Percentiles rank a stretch among this genome's conserved stretches.
Evolutionary conservation across 306 rosid genomes (phyloP).

Genomic region (Albizia julibrissin): DNA sequence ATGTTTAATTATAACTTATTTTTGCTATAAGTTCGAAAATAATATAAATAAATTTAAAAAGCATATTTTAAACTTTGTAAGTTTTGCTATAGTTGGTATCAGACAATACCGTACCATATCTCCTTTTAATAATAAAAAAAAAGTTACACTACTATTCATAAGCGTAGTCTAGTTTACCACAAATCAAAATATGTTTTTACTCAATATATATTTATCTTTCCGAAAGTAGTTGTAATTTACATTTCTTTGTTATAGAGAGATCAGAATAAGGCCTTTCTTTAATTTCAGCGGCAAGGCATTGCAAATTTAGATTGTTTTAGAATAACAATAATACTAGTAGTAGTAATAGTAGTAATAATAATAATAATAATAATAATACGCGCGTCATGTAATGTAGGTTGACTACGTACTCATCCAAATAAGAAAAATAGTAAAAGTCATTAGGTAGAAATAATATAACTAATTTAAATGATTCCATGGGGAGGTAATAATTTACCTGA

Average conservation of each 20-base stretch:
- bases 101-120: no score
- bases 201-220: not conserved
- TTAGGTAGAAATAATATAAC: not conserved
- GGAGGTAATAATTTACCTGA: conserved; percentile 58
- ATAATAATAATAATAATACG: no score
- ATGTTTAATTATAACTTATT: not conserved
- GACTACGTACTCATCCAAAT: no score
- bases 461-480: not conserved
- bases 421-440: not conserved
- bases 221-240: not conserved
- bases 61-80: not conserved
- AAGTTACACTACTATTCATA: no score
- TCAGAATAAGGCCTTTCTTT: not conserved
- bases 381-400: no score
- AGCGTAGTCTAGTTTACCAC: not conserved
- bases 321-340: not conserved
- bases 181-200: not conserved
- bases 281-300: not conserved
- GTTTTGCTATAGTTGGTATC: no score
- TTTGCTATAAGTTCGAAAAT: not conserved
- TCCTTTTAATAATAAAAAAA: no score
- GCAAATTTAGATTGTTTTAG: not conserved
- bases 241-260: not conserved
- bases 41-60: not conserved
- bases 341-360: no score